These are phyloP conservation scores for Salvia hispanica DNA, from an alignment of 257 asterid species.

Conservation along the genomic window DNA sequence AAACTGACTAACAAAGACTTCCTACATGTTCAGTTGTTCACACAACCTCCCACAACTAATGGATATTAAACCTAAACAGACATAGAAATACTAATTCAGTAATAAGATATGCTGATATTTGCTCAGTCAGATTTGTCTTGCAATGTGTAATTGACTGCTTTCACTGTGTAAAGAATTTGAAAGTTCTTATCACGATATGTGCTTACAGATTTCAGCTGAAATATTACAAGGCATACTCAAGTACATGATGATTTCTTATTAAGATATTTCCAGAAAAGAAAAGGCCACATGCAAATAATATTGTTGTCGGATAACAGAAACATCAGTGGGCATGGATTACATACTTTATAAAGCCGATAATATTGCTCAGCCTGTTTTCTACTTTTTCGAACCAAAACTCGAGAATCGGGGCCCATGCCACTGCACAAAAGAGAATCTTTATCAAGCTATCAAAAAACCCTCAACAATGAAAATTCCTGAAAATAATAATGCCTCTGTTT, in stretches of 20 bases:
- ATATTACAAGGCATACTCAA: not conserved
- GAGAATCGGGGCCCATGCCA: constrained; percentile 99
- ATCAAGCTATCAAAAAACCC: constrained; percentile 22
- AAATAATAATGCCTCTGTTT: no score
- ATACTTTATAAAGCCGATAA: constrained; percentile 84
- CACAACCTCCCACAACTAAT: constrained; percentile 5
- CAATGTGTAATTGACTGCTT: constrained; percentile 1
- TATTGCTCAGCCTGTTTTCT: constrained; percentile 98
- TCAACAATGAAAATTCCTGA: not conserved
- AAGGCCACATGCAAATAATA: not conserved
- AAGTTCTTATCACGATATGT: no score
- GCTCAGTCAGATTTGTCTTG: not conserved
- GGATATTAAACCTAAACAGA: not conserved
- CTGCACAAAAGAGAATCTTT: constrained; percentile 50
- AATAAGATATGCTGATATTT: not conserved
- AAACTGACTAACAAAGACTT: not conserved
- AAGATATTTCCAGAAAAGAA: not conserved
- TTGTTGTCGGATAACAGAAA: constrained; percentile 12
- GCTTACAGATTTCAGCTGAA: not conserved
- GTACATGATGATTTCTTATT: constrained; percentile 30
- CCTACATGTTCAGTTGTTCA: not conserved
- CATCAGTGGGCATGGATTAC: not conserved
- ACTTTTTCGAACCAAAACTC: constrained; percentile 97
- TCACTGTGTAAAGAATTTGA: not conserved
- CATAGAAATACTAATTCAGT: not conserved